phyloP scores from a whole-genome alignment of 2,329 filamentous ascomycete species.

The Clarireedia hainanense region DNA sequence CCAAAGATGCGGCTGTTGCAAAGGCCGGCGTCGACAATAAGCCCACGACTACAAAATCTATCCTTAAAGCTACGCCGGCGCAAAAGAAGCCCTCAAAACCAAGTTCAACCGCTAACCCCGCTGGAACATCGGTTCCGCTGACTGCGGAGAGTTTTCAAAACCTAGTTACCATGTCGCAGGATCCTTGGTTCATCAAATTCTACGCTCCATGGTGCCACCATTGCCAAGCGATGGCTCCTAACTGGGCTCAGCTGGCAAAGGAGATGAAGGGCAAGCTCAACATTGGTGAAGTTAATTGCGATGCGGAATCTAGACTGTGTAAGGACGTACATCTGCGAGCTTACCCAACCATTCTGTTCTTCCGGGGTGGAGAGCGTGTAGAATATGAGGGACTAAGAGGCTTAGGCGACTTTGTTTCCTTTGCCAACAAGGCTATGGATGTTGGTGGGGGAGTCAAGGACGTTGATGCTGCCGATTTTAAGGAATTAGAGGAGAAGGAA shows the following conservation, averaged over 20 bases:
- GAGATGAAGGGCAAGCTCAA: slow-evolving; percentile 88
- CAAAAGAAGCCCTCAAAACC: slow-evolving; percentile 40
- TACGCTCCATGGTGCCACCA: slow-evolving; percentile 97
- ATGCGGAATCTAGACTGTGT: slow-evolving; percentile 77
- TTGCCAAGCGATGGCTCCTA: slow-evolving; percentile 86
- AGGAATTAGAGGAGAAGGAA: slow-evolving; percentile 80
- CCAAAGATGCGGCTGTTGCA: not conserved
- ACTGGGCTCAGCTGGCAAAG: slow-evolving; percentile 82
- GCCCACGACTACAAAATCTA: slow-evolving; percentile 3
- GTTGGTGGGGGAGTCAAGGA: slow-evolving; percentile 70
- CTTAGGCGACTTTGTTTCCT: slow-evolving; percentile 80
- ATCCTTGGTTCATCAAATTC: slow-evolving; percentile 98
- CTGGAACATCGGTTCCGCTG: slow-evolving; percentile 67
- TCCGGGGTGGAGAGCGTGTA: slow-evolving; percentile 82
- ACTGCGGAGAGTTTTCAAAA: slow-evolving; percentile 81
- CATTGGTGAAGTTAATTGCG: slow-evolving; percentile 93
- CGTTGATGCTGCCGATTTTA: slow-evolving; percentile 68
- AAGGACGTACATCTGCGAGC: slow-evolving; percentile 75
- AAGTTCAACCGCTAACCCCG: slow-evolving; percentile 57
- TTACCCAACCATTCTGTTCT: slow-evolving; percentile 88
- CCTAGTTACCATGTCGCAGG: slow-evolving; percentile 75
- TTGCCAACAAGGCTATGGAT: slow-evolving; percentile 78
- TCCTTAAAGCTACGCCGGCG: slow-evolving; percentile 28
- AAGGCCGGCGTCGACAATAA: not conserved
- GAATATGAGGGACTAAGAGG: slow-evolving; percentile 91